Conservation (phyloP, 169 alveolate species). For the Plasmodium berghei region DNA sequence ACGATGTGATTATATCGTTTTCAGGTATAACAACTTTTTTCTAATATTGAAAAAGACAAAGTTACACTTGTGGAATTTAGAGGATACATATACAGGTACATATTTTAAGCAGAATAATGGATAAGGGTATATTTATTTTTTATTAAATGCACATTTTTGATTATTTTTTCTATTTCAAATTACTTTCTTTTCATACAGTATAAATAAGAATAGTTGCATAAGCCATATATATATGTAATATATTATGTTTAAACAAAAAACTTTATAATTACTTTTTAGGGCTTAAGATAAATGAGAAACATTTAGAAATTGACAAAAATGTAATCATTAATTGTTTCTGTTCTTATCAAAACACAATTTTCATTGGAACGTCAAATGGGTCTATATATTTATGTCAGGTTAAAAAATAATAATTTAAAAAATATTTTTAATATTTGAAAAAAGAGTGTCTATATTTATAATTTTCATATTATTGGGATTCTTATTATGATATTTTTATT, state of each 20-base stretch:
- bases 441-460: too few relatives aligned
- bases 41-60: constrained; percentile 33
- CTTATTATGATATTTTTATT: too few relatives aligned
- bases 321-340: constrained; percentile 43
- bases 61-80: constrained; percentile 50
- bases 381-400: constrained; percentile 21
- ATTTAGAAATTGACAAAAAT: constrained; percentile 35
- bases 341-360: constrained; percentile 9
- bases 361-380: constrained; percentile 53
- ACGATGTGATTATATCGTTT: background rate
- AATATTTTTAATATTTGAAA: background rate
- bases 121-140: too few relatives aligned
- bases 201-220: background rate
- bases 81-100: constrained; percentile 54
- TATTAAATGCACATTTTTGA: too few relatives aligned
- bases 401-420: background rate
- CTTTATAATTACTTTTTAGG: constrained; percentile 5
- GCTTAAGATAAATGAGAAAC: constrained; percentile 38
- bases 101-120: too few relatives aligned
- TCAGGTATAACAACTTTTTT: constrained; percentile 56
- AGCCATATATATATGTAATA: background rate
- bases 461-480: too few relatives aligned
- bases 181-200: background rate
- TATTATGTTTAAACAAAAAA: background rate
- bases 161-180: background rate